phyloP scores from a whole-genome alignment of 192 early-diverging fungal species.

The Podila epigama region DNA sequence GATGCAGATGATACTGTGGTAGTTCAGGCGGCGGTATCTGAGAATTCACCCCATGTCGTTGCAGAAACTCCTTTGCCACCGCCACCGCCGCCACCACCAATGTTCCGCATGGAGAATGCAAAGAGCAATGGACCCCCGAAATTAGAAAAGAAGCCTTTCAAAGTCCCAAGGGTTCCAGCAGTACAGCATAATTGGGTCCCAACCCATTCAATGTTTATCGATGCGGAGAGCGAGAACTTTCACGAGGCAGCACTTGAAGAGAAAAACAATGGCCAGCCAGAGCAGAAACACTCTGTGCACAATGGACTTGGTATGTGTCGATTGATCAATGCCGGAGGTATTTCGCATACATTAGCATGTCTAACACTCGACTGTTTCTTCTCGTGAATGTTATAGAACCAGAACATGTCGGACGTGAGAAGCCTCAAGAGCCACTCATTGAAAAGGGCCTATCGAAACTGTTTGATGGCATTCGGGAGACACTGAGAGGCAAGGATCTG shows the following conservation, averaged over 20 bases:
- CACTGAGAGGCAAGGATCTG: not conserved
- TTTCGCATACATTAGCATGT: not conserved
- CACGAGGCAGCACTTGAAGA: not conserved
- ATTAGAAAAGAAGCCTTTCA: not conserved
- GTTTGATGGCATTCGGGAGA: not conserved
- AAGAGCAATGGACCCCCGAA: not conserved
- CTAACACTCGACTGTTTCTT: not conserved
- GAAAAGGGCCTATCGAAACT: not conserved
- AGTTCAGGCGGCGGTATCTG: too few species aligned
- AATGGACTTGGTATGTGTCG: not conserved
- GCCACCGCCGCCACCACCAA: too few species aligned
- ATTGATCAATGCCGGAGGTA: too few species aligned
- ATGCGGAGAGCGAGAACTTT: not conserved
- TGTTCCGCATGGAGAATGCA: not conserved
- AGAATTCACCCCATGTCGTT: too few species aligned
- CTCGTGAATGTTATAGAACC: not conserved
- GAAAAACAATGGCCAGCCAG: not conserved
- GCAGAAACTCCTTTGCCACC: not conserved
- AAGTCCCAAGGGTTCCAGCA: not conserved
- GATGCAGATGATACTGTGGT: too few species aligned
- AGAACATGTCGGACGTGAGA: not conserved
- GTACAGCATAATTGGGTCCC: not conserved
- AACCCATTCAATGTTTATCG: not conserved
- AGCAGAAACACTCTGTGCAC: not conserved
- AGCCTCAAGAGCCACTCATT: not conserved